Base-by-base conservation (phyloP, 108 stramenopile species). In the Skeletonema tropicum region DNA sequence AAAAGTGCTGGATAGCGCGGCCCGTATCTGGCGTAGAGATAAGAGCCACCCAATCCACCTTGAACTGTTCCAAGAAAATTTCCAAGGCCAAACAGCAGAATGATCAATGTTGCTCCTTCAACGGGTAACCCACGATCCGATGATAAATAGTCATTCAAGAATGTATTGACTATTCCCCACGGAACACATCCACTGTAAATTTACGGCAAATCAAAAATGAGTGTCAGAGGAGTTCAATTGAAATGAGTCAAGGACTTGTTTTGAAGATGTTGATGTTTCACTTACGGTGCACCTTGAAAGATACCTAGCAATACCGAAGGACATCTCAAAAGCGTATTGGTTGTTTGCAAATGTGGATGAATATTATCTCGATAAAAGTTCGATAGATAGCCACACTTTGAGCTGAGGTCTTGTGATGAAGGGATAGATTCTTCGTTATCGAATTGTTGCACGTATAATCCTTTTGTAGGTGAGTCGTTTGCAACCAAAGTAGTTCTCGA, bases 201-300 rank as follows among this genome's bases (percentile, higher is more conserved):
- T n/a, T n/a, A n/a, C n/a, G n/a, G n/a, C n/a, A n/a, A n/a, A n/a
- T n/a, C n/a, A n/a, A n/a, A n/a, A n/a, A n/a, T n/a, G n/a, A n/a
- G n/a, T n/a, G n/a, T n/a, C n/a, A n/a, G n/a, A n/a, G n/a, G n/a
- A n/a, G n/a, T n/a, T n/a, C n/a, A n/a, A n/a, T n/a, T n/a, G n/a
- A n/a, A n/a, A n/a, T n/a, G n/a, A n/a, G n/a, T n/a, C n/a, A n/a
- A n/a, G n/a, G n/a, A n/a, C n/a, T n/a, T n/a, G n/a, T n/a, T n/a
- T n/a, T n/a, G n/a, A n/a, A n/a, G n/a, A n/a, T n/a, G n/a, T n/a
- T n/a, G n/a, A n/a, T n/a, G n/a, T n/a, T n/a, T n/a, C n/a, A n/a
- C n/a, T n/a, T n/a, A n/a, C n/a, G 96, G 93, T 15, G 91, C 86
- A n/a, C 96, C 96, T 66, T 96, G 96, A 10, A 92, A 39, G 21